These are phyloP conservation scores for Neocallimastix lanati DNA, from an alignment of 192 early-diverging fungal species.

Conservation along the genomic window DNA sequence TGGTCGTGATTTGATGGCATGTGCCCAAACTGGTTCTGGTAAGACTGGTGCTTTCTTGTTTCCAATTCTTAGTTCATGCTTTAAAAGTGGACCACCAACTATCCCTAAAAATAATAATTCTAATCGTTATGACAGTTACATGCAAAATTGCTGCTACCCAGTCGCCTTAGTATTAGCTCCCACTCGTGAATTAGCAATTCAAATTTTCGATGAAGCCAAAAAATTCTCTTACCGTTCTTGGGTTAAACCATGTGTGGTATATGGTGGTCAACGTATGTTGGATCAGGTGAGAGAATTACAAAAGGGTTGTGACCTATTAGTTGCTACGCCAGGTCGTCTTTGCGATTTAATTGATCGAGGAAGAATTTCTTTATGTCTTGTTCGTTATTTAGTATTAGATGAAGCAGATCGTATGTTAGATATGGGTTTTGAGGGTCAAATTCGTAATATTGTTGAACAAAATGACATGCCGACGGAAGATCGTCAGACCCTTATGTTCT, in stretches of 20 bases:
- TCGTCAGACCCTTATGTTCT: slow-evolving; percentile 2
- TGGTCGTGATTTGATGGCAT: slow-evolving; percentile 92
- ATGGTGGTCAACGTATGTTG: slow-evolving; percentile 85
- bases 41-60: slow-evolving; percentile 96
- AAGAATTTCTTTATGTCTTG: slow-evolving; percentile 46
- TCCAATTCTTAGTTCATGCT: slow-evolving; percentile 83
- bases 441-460: slow-evolving; percentile 19
- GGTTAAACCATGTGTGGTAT: slow-evolving; percentile 81
- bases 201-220: slow-evolving; percentile 38
- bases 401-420: slow-evolving; percentile 2
- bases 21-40: slow-evolving; percentile 89
- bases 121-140: slow-evolving; percentile 12
- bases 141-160: slow-evolving; percentile 21
- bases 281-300: slow-evolving; percentile 55
- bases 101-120: not conserved
- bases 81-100: slow-evolving; percentile 45
- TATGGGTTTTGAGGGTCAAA: slow-evolving; percentile 1
- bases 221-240: slow-evolving; percentile 19
- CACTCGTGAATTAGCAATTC: slow-evolving; percentile 55
- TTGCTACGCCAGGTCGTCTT: slow-evolving; percentile 89
- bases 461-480: slow-evolving; percentile 22
- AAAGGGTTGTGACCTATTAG: slow-evolving; percentile 60
- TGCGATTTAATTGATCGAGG: slow-evolving; percentile 65
- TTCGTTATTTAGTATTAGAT: slow-evolving; percentile 31
- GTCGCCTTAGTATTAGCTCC: slow-evolving; percentile 53